Conservation (phyloP, 2,329 filamentous ascomycete genomes). For the Sporothrix euskadiensis region DNA sequence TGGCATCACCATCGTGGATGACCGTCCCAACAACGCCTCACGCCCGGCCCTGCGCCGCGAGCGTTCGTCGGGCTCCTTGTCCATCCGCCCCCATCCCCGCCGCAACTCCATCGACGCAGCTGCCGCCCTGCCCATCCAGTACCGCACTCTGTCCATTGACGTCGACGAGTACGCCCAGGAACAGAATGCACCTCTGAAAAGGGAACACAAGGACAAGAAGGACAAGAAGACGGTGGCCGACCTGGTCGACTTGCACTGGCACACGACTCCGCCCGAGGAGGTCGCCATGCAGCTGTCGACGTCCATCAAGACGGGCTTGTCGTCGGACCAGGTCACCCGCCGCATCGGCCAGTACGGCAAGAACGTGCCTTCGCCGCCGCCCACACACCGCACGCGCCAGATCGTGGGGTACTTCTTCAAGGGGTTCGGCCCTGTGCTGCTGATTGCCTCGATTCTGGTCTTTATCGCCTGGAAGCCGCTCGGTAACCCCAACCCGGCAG, state of each 20-base stretch:
- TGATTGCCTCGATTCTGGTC: constrained; percentile 68
- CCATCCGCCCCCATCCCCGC: constrained; percentile 30
- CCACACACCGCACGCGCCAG: constrained; percentile 59
- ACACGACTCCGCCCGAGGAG: constrained; percentile 59
- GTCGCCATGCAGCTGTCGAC: constrained; percentile 61
- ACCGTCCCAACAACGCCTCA: not conserved
- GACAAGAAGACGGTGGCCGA: constrained; percentile 44
- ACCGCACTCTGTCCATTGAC: constrained; percentile 57
- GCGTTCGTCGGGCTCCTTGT: constrained; percentile 29
- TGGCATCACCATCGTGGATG: constrained; percentile 16
- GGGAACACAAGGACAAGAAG: constrained; percentile 40
- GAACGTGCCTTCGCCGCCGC: constrained; percentile 67
- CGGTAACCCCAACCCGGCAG: constrained; percentile 62
- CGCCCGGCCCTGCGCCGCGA: constrained; percentile 23
- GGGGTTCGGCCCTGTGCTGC: constrained; percentile 71
- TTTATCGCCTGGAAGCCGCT: constrained; percentile 77
- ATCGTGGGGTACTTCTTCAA: constrained; percentile 72
- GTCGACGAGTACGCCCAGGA: constrained; percentile 55
- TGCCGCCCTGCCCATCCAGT: constrained; percentile 53
- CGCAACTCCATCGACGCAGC: constrained; percentile 44
- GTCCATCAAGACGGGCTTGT: constrained; percentile 60
- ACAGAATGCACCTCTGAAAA: constrained; percentile 49
- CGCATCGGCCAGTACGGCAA: constrained; percentile 62
- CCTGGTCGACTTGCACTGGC: constrained; percentile 67
- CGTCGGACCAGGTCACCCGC: constrained; percentile 55